phyloP scores from a whole-genome alignment of 148 eudicot genomes.

The Persicaria maculosa region DNA sequence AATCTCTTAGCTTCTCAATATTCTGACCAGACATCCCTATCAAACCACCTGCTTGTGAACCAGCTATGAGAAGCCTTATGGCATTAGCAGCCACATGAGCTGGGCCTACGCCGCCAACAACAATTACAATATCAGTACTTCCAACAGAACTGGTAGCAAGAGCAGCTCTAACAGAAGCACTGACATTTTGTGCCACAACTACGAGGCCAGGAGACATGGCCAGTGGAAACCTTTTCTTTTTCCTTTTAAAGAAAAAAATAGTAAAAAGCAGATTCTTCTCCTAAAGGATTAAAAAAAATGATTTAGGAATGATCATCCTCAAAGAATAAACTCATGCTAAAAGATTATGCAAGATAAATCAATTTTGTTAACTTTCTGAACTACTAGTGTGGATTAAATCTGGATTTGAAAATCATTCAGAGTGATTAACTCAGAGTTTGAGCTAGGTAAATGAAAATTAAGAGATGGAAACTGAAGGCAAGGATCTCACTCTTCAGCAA shows the following conservation, averaged over 20 bases:
- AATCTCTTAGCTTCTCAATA: too few species aligned
- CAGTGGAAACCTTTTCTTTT: too few species aligned
- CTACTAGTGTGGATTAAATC: not conserved
- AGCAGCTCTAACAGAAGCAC: constrained; percentile 20
- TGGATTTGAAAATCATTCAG: not conserved
- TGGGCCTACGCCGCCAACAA: constrained; percentile 28
- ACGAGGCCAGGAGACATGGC: too few species aligned
- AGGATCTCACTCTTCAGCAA: too few species aligned
- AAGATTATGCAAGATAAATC: not conserved
- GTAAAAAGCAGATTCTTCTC: not conserved
- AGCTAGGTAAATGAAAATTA: too few species aligned
- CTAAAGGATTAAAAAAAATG: not conserved
- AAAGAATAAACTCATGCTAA: not conserved
- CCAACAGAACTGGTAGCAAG: constrained; percentile 21
- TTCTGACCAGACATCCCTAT: too few species aligned
- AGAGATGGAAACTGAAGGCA: too few species aligned
- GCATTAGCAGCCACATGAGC: constrained; percentile 65
- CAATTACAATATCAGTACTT: constrained; percentile 19
- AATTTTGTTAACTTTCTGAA: not conserved
- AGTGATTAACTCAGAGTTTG: not conserved
- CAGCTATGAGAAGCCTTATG: too few species aligned
- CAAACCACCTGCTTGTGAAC: too few species aligned
- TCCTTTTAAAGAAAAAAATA: too few species aligned
- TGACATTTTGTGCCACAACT: constrained; percentile 34
- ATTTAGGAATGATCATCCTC: not conserved